Evolutionary conservation across 2,329 filamentous ascomycete genomes (phyloP), one percentile per base, ranked within the genome.

Genomic region (Colletotrichum noveboracense): DNA sequence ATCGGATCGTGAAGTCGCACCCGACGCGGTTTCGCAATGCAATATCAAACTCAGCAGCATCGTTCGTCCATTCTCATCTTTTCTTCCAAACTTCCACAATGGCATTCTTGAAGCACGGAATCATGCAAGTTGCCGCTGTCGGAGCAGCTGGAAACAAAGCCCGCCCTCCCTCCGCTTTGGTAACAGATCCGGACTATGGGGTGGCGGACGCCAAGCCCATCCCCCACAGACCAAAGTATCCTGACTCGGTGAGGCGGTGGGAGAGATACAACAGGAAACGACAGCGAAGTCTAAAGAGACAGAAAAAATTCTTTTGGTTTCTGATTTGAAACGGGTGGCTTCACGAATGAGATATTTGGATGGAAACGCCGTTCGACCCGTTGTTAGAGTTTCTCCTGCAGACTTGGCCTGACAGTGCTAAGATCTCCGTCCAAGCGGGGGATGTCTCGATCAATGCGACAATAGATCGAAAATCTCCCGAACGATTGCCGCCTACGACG

Each of bases 261-360:
- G 32, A 32, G 32, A 24, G 26, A 69, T 52, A 64, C 28, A n/a
- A 18, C 12, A 62, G 28, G 26, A 36, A 48, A 65, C 10, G 28
- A 52, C 26, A 26, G 26, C 14, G 32, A 61, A 64, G 56, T 62
- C 16, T 55, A 64, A 48, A 52, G 43, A 7, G 1, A 21, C 4
- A 12, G 18, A n/a, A 52, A 18, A 65, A 14, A 8, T 32, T 9
- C 10, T 16, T 43, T 26, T n/a, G 8, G 73, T 75, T 75, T 75
- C 74, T 38, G 28, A 65, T 74, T 43, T 73, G 74, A 76, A 76
- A 76, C 74, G 34, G 26, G 9, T 48, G 32, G 65, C n/a, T 52
- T 74, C 36, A 36, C 58, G 16, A 60, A 32, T 10, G 36, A 14
- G 48, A 26, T 18, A 38, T 38, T 52, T 21, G 9, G 60, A 7